Base-by-base conservation (phyloP, 768 basidiomycete species). In the Serendipita vermifera region DNA sequence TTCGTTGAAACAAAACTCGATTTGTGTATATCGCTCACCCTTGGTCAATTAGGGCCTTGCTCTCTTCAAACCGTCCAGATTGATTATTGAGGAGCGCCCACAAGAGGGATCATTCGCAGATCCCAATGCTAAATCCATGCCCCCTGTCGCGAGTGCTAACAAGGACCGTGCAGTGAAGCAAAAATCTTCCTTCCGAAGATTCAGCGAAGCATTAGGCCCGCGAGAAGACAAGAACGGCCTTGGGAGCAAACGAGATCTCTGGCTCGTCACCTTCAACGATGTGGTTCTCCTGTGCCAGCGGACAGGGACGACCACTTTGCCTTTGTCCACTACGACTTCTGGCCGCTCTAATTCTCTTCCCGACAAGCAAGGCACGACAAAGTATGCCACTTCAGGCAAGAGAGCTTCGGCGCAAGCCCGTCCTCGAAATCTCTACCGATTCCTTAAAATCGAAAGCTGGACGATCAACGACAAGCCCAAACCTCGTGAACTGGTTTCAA, bases 221-320 rank as follows among this genome's bases (percentile, higher is more conserved):
- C 69, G 76, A 0, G 68, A 75, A 11, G 46, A 51, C 15, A 73
- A 73, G 38, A 62, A 62, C 13, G 75, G 74, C n/a, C 57, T 78
- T 27, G 73, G 83, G 65, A 63, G 84, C 31, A 87, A 85, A 73
- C 83, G 84, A 64, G 94, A 99, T 62, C 65, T 91, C 39, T 99
- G 96, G 96, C 76, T 93, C 55, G 88, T 99, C 1, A 80, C 83
- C 13, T 97, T 99, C 74, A 93, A 92, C 56, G 96, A 99, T 64
- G 94, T 99, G 41, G 84, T 91, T 3, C 70, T 99, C 33, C 79
- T 91, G 41, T 98, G 93, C 67, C 88, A 92, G 63, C 77, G 88
- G 55, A 86, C 83, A 2, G 94, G 96, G 7, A 84, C 84, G 5
- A 99, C 96, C 0, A 85, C 83, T 5, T 66, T 91, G 46, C 88